These are phyloP conservation scores for Leucocoprinus leucothites DNA, from an alignment of 768 basidiomycete genomes.

Conservation along the genomic window DNA sequence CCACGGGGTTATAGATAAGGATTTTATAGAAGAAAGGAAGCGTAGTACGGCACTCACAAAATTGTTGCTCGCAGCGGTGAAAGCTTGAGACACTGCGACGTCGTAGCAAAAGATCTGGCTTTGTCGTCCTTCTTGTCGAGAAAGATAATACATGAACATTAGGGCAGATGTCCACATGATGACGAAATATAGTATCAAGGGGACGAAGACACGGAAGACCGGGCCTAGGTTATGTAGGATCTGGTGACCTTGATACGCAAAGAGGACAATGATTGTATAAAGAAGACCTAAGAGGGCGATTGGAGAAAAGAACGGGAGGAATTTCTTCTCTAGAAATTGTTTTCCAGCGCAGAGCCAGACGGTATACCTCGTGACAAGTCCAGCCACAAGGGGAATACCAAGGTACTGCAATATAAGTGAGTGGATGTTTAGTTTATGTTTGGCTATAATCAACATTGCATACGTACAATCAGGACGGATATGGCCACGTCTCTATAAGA, in stretches of 20 bases:
- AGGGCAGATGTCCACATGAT: constrained; percentile 51
- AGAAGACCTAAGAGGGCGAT: constrained; percentile 72
- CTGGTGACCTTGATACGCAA: constrained; percentile 48
- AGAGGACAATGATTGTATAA: constrained; percentile 77
- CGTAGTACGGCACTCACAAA: constrained; percentile 42
- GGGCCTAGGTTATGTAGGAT: constrained; percentile 72
- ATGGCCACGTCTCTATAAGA: constrained; percentile 59
- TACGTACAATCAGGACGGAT: constrained; percentile 46
- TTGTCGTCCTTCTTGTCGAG: constrained; percentile 25
- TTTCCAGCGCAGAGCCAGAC: constrained; percentile 45
- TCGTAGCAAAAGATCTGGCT: constrained; percentile 48
- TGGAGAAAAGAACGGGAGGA: constrained; percentile 69
- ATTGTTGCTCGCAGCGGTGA: constrained; percentile 80
- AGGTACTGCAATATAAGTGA: constrained; percentile 52
- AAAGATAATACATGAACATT: constrained; percentile 33
- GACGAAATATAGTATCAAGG: constrained; percentile 74
- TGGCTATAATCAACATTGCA: constrained; percentile 34
- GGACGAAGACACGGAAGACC: constrained; percentile 80
- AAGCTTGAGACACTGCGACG: constrained; percentile 73
- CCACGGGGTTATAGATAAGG: background rate
- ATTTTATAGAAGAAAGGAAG: background rate
- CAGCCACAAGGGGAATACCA: constrained; percentile 76
- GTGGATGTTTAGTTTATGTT: background rate
- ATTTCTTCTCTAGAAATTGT: constrained; percentile 48
- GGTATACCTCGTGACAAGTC: constrained; percentile 62